phyloP scores from a whole-genome alignment of 306 rosid genomes.

The Castanea crenata region DNA sequence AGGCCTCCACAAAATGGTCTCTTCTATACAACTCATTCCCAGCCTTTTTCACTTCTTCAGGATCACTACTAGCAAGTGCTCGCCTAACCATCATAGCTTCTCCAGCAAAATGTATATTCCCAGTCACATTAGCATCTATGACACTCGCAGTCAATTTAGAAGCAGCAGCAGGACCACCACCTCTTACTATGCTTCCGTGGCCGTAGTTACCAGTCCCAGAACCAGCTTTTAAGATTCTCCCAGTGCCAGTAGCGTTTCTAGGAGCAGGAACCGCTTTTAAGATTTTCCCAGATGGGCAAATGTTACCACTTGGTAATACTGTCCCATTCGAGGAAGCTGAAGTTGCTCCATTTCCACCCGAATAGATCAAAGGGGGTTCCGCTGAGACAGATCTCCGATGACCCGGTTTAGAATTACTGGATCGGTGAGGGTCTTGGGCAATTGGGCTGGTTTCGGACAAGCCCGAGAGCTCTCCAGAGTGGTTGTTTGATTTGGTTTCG shows the following conservation, averaged over 20 bases:
- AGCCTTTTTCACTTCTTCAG: conserved; percentile 74
- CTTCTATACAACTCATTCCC: conserved; percentile 83
- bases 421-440: conserved; percentile 49
- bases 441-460: conserved; percentile 84
- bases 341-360: too few relatives aligned
- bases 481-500: conserved; percentile 53
- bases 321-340: too few relatives aligned
- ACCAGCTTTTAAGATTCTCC: conserved; percentile 70
- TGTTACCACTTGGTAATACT: conserved; percentile 46
- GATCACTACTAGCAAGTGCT: conserved; percentile 38
- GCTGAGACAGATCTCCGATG: conserved; percentile 68
- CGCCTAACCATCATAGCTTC: not conserved
- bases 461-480: conserved; percentile 93
- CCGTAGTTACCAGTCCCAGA: conserved; percentile 81
- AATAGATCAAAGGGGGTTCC: too few relatives aligned
- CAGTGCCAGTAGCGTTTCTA: conserved; percentile 18
- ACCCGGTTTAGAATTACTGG: conserved; percentile 43
- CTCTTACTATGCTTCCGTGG: conserved; percentile 95
- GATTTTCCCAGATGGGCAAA: conserved; percentile 85
- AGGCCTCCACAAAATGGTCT: conserved; percentile 74
- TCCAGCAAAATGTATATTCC: not conserved
- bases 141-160: conserved; percentile 20
- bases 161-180: conserved; percentile 29
- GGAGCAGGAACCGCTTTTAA: conserved; percentile 40
- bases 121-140: not conserved